Evolutionary conservation across 2,329 filamentous ascomycete genomes (phyloP).

Genomic region (Diplodia intermedia): DNA sequence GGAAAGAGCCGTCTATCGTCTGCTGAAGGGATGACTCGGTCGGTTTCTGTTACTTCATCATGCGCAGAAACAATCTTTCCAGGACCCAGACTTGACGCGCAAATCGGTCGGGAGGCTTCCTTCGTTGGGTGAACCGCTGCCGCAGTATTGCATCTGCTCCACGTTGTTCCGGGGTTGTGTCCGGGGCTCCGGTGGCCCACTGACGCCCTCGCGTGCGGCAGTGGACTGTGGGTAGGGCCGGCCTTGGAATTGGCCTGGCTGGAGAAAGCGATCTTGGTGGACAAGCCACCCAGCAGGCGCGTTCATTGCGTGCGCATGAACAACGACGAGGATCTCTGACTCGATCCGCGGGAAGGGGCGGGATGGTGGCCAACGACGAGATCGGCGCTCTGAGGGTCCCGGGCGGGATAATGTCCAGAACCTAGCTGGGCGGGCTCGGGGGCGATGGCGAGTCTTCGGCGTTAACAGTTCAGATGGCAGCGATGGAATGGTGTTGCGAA

Average conservation of each 20-base stretch:
- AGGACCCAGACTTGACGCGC: not conserved
- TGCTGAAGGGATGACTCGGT: not conserved
- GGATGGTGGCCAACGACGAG: not conserved
- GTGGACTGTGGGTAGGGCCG: not conserved
- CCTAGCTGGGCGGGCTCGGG: not conserved
- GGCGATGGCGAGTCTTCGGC: not conserved
- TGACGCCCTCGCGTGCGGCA: not conserved
- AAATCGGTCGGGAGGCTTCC: not conserved
- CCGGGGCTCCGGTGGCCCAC: not conserved
- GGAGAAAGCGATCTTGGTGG: constrained; percentile 29
- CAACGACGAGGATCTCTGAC: not conserved
- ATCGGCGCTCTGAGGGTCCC: not conserved
- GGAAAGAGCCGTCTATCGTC: not conserved
- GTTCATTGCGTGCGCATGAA: constrained; percentile 16
- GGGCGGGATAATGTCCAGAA: not conserved
- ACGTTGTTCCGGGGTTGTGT: not conserved
- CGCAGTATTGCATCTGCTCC: constrained; percentile 12
- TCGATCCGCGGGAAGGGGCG: not conserved
- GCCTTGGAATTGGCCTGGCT: constrained; percentile 26
- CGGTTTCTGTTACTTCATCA: constrained; percentile 7
- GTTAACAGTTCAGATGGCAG: not conserved
- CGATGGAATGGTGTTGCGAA: not conserved
- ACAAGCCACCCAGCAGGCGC: constrained; percentile 26
- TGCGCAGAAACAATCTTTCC: constrained; percentile 12
- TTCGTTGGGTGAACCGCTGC: not conserved